phyloP scores from a whole-genome alignment of 1,284 basidiomycete species.

The Heterobasidion parviporum region DNA sequence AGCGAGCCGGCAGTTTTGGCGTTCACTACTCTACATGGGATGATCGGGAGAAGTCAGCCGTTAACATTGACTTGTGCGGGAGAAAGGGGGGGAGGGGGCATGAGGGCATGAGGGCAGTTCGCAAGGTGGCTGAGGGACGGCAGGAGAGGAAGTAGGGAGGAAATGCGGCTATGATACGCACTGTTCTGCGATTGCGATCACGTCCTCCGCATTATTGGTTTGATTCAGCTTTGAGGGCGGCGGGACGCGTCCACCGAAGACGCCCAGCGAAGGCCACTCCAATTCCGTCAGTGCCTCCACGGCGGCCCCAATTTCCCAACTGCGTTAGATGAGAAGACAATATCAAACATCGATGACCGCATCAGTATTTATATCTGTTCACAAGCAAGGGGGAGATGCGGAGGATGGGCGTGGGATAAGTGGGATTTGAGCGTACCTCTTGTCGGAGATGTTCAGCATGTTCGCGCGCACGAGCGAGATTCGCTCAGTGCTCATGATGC shows the following conservation, averaged over 20 bases:
- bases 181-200: slow-evolving; percentile 31
- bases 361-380: neutral
- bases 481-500: neutral
- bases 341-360: neutral
- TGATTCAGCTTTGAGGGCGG: slow-evolving; percentile 21
- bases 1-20: slow-evolving; percentile 24
- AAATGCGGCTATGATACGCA: slow-evolving; percentile 13
- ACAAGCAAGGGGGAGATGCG: neutral
- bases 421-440: slow-evolving; percentile 16
- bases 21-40: slow-evolving; percentile 24
- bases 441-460: slow-evolving; percentile 18
- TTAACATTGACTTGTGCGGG: no score
- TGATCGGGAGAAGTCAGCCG: neutral
- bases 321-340: slow-evolving; percentile 15
- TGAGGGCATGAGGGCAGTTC: neutral
- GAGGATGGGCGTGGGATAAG: neutral
- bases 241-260: slow-evolving; percentile 36
- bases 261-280: slow-evolving; percentile 44
- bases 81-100: neutral
- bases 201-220: slow-evolving; percentile 26
- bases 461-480: slow-evolving; percentile 10
- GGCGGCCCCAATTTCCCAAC: slow-evolving; percentile 68
- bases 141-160: neutral
- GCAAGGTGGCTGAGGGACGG: neutral
- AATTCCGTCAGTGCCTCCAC: slow-evolving; percentile 58